Evolutionary conservation across 1,284 basidiomycete species (phyloP), one percentile per base, ranked within the genome.

Genomic region (Leccinum pachyderme): DNA sequence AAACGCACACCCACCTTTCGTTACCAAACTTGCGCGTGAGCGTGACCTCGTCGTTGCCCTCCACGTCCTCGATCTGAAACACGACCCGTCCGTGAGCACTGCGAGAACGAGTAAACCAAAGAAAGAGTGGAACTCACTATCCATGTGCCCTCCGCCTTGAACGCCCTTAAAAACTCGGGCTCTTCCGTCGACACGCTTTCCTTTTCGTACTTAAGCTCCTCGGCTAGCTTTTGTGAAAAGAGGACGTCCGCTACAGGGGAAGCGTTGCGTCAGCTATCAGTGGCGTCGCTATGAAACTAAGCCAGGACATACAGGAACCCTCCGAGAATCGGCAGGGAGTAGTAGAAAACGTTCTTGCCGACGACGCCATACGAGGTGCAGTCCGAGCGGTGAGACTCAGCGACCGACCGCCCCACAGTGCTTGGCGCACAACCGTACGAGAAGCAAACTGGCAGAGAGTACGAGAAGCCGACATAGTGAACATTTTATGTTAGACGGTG

Each of bases 21-120:
- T 93, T 94, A 60, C 94, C 95, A 70, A 95, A 98, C 63, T 86
- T 87, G 59, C 95, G 85, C 31, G 77, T 79, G 32, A 99, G 74
- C 22, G 81, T 76, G 35, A 98, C 84, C 71, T 98, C 95, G 72
- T 98, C 95, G 47, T 84, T 81, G 32, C 89, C 91, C 7, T 77
- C 63, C 29, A 72, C 72, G 69, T 97, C 93, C 60, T 84, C 77
- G 63, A 98, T 82, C 83, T 93, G 49, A 39, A 47, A 33, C 24
- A 53, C 29, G 12, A 13, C 54, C 18, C n/a, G 0, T 12, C 2
- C 31, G 5, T 61, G 13, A 44, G 8, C 24, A 52, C 1, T 13
- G 24, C n/a, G 2, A 15, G 7, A 15, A 41, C 15, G 13, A 4
- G 4, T 18, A 18, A 22, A 24, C 1, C 3, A 22, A 41, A 1